phyloP scores from a whole-genome alignment of 768 basidiomycete species.

The Suillus spraguei region DNA sequence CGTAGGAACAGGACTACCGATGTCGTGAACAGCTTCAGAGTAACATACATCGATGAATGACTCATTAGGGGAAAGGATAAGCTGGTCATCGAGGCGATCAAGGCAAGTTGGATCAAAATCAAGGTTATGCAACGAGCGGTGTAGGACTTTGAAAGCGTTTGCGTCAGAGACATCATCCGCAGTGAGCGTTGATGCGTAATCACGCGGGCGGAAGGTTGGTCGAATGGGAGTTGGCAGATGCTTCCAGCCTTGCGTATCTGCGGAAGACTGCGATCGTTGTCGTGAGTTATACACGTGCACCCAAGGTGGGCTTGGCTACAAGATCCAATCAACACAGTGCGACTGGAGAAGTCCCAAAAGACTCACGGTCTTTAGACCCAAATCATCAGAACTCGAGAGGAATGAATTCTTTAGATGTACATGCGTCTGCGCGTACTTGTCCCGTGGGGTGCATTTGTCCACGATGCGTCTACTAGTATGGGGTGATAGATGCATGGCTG shows the following conservation, averaged over 20 bases:
- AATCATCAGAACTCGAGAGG: slow-evolving; percentile 31
- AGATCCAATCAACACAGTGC: slow-evolving; percentile 6
- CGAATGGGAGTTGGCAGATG: slow-evolving; percentile 35
- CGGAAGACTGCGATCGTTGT: slow-evolving; percentile 35
- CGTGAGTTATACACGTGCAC: slow-evolving; percentile 17
- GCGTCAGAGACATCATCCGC: slow-evolving; percentile 31
- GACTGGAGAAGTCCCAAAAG: not conserved
- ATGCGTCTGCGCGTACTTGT: slow-evolving; percentile 35
- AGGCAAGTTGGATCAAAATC: slow-evolving; percentile 44
- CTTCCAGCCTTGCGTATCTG: slow-evolving; percentile 37
- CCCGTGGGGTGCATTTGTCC: slow-evolving; percentile 37
- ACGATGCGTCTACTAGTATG: slow-evolving; percentile 28
- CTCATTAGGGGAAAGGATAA: slow-evolving; percentile 41
- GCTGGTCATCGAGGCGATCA: slow-evolving; percentile 44
- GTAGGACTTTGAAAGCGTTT: slow-evolving; percentile 34
- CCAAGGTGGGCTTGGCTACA: slow-evolving; percentile 23
- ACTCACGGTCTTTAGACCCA: slow-evolving; percentile 26
- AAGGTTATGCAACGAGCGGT: slow-evolving; percentile 37
- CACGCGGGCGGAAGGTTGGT: slow-evolving; percentile 37
- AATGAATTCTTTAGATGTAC: slow-evolving; percentile 29
- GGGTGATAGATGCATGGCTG: slow-evolving; percentile 21
- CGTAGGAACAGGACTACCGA: slow-evolving; percentile 23
- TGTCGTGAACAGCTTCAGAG: slow-evolving; percentile 40
- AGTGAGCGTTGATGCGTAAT: slow-evolving; percentile 30
- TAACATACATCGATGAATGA: slow-evolving; percentile 48